Percentiles rank a stretch among this genome's conserved stretches.
Conservation (phyloP, 305 asterid genomes). For the Coffea humblotiana region DNA sequence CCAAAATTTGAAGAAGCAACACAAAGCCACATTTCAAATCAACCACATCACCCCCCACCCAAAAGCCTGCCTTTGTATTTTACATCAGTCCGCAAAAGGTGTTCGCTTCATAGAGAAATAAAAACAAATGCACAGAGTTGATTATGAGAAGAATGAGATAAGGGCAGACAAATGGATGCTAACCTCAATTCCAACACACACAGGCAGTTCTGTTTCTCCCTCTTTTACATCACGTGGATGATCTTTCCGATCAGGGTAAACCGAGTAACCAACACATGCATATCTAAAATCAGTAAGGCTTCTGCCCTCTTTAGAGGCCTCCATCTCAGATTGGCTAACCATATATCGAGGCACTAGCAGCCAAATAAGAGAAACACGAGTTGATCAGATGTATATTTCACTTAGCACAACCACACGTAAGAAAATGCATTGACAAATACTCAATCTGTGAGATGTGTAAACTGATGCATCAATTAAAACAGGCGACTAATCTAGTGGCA, state of each 20-base stretch:
- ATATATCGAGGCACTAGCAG: constrained; percentile 60
- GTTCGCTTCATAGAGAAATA: neutral
- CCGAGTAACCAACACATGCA: constrained; percentile 86
- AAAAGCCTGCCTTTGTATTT: neutral
- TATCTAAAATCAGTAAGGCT: constrained; percentile 69
- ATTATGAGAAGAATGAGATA: neutral
- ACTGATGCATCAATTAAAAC: neutral
- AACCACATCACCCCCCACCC: neutral
- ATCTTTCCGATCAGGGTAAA: constrained; percentile 55
- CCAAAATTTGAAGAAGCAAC: neutral
- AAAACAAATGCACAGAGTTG: constrained; percentile 1
- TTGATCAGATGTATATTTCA: neutral
- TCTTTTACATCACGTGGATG: constrained; percentile 41
- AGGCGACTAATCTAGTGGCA: neutral
- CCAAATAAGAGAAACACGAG: constrained; percentile 22
- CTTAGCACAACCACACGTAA: neutral
- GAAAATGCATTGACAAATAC: neutral
- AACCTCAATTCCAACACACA: constrained; percentile 93
- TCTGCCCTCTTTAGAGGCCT: constrained; percentile 74
- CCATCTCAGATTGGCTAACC: constrained; percentile 68
- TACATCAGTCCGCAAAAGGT: neutral
- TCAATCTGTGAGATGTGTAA: neutral
- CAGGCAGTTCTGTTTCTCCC: constrained; percentile 62
- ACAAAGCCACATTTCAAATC: neutral
- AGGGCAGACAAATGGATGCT: constrained; percentile 16